These are phyloP conservation scores for Lepraria neglecta DNA, from an alignment of 495 filamentous ascomycete species.

Conservation along the genomic window DNA sequence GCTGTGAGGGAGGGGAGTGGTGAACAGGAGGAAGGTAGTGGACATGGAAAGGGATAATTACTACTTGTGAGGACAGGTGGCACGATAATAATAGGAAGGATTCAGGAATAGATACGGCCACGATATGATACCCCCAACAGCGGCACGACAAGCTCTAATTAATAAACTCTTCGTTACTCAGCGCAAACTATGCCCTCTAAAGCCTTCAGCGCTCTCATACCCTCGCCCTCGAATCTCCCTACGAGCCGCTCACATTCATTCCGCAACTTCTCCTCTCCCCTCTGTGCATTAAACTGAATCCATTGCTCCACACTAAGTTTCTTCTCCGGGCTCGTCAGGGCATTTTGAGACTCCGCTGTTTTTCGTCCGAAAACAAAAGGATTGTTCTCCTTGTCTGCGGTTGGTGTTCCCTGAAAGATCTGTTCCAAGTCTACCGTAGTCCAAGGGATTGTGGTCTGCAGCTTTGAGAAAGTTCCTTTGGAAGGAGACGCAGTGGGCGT, in stretches of 20 bases:
- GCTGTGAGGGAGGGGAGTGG: too few relatives aligned
- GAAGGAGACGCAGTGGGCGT: constrained; percentile 61
- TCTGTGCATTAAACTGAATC: constrained; percentile 72
- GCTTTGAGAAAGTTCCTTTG: constrained; percentile 51
- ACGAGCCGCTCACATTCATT: constrained; percentile 77
- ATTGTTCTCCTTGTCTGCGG: constrained; percentile 49
- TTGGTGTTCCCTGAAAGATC: constrained; percentile 43
- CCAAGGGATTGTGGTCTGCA: constrained; percentile 64
- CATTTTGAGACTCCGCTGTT: constrained; percentile 44
- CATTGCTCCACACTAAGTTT: constrained; percentile 90
- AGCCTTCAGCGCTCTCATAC: constrained; percentile 63
- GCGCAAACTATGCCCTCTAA: constrained; percentile 63
- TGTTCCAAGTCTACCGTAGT: constrained; percentile 63
- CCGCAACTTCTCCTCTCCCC: constrained; percentile 71
- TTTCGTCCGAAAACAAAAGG: constrained; percentile 30
- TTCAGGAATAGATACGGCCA: too few relatives aligned
- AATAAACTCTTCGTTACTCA: neutral
- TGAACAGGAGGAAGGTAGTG: too few relatives aligned
- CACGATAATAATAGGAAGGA: too few relatives aligned
- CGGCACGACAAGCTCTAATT: too few relatives aligned
- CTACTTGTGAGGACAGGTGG: too few relatives aligned
- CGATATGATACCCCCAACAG: too few relatives aligned
- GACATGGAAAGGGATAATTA: too few relatives aligned
- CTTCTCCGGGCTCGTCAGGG: constrained; percentile 72
- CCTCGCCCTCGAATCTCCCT: constrained; percentile 72